These are phyloP conservation scores for Conringia planisiliqua DNA, from an alignment of 345 rosid species.

Conservation along the genomic window DNA sequence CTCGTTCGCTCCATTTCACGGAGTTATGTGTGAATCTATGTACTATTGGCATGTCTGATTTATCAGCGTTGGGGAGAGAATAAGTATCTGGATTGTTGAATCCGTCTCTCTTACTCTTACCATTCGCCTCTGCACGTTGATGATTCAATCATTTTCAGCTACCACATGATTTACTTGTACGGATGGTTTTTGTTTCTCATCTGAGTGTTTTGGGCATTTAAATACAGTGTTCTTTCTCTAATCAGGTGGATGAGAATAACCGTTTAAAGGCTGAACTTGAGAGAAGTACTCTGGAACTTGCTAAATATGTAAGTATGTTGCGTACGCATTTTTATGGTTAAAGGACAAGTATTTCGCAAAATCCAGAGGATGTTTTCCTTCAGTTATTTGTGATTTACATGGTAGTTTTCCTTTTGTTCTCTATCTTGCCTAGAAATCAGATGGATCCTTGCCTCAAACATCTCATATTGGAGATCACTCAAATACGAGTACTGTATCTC, in stretches of 20 bases:
- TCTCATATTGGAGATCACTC: slow-evolving; percentile 38
- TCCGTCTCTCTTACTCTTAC: neutral
- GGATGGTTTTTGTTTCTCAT: neutral
- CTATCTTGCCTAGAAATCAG: slow-evolving; percentile 31
- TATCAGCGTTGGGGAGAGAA: neutral
- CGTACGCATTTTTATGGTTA: neutral
- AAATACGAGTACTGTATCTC: slow-evolving; percentile 28
- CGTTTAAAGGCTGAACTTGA: slow-evolving; percentile 68
- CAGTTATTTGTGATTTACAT: neutral
- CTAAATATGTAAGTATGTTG: slow-evolving; percentile 52
- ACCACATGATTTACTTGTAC: neutral
- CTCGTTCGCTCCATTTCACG: neutral
- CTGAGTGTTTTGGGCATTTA: neutral
- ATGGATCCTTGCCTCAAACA: slow-evolving; percentile 37
- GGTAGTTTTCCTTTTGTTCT: slow-evolving; percentile 13
- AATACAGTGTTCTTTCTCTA: slow-evolving; percentile 9
- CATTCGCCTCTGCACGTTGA: neutral
- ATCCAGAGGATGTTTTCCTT: neutral
- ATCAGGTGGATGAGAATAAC: slow-evolving; percentile 78
- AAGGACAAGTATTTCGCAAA: neutral
- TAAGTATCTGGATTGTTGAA: neutral
- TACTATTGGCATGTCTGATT: neutral
- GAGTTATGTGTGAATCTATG: neutral
- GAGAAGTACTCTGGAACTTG: slow-evolving; percentile 50
- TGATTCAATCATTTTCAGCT: slow-evolving; percentile 1